These are phyloP conservation scores for Prunus salicina DNA, from an alignment of 306 rosid genomes.

Conservation along the genomic window DNA sequence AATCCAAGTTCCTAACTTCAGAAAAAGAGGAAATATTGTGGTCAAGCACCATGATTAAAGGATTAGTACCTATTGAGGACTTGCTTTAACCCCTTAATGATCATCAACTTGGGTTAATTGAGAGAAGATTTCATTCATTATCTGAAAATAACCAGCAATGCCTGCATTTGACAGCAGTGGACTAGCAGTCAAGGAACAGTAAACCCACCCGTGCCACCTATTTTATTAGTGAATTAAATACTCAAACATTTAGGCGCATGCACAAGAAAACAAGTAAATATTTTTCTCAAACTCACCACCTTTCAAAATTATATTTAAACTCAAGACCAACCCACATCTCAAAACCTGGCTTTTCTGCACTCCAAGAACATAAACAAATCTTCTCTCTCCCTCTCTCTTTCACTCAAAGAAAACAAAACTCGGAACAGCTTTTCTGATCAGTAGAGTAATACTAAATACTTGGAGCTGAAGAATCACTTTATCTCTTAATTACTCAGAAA, in stretches of 20 bases:
- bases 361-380: constrained; percentile 13
- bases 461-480: constrained; percentile 15
- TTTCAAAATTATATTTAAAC: constrained; percentile 23
- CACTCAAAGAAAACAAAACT: constrained; percentile 21
- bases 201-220: background rate
- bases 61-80: background rate
- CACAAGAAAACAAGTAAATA: constrained; percentile 22
- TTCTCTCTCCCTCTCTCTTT: constrained; percentile 26
- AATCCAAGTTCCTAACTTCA: background rate
- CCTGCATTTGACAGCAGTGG: background rate
- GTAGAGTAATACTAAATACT: constrained; percentile 29
- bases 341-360: constrained; percentile 53
- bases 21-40: background rate
- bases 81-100: background rate
- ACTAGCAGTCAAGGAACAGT: background rate
- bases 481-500: background rate
- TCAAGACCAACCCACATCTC: constrained; percentile 34
- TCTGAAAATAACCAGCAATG: no score
- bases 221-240: background rate
- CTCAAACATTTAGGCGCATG: constrained; percentile 15
- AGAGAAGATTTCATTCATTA: no score
- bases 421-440: constrained; percentile 18
- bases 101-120: no score
- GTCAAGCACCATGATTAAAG: constrained; percentile 14
- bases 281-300: constrained; percentile 15